phyloP scores from a whole-genome alignment of 306 rosid genomes.

The Cicer chorassanicum region DNA sequence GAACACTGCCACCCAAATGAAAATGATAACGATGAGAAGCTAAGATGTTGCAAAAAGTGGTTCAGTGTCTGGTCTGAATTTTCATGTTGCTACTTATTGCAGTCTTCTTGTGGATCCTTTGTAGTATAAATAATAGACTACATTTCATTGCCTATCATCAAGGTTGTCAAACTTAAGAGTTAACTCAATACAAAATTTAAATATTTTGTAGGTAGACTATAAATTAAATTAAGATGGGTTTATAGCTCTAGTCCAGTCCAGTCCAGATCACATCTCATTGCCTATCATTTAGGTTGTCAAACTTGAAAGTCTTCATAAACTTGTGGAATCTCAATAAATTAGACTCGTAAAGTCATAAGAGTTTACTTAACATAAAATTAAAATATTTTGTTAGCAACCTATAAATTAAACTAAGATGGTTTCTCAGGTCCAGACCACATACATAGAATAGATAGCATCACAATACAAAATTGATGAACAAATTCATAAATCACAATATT shows the following conservation, averaged over 20 bases:
- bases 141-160: constrained; percentile 22
- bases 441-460: not conserved
- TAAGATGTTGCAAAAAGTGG: constrained; percentile 8
- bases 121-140: constrained; percentile 18
- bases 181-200: constrained; percentile 5
- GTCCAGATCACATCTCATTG: not conserved
- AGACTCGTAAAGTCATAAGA: not conserved
- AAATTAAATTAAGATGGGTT: not conserved
- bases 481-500: not conserved
- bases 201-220: not conserved
- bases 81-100: not conserved
- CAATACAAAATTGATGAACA: not conserved
- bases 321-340: not conserved
- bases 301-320: not conserved
- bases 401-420: not conserved
- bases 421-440: not conserved
- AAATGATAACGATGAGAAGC: not conserved
- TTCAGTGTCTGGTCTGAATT: not conserved
- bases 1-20: not conserved
- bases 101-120: constrained; percentile 3
- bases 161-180: not conserved
- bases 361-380: not conserved
- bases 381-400: constrained; percentile 2
- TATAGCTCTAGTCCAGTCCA: not conserved
- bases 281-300: constrained; percentile 3